These are phyloP conservation scores for Themeda triandra DNA, from an alignment of 176 grass and related monocot genomes.

Conservation along the genomic window DNA sequence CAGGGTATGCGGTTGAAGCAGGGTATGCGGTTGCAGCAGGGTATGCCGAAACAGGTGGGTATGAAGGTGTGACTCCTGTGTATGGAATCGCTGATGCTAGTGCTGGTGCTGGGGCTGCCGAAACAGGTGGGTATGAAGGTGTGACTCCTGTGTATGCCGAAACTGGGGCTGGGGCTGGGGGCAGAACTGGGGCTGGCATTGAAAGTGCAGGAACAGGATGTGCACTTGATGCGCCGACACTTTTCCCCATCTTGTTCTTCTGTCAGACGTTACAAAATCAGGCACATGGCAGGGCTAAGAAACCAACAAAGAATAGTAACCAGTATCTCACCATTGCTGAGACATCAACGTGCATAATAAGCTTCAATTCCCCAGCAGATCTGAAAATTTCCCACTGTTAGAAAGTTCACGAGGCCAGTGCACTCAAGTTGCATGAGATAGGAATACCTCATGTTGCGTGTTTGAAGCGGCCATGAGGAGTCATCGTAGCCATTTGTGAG, in stretches of 20 bases:
- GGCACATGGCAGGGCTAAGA: not conserved
- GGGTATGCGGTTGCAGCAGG: conserved; percentile 12
- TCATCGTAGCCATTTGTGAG: conserved; percentile 77
- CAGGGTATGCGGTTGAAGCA: no score
- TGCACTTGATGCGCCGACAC: not conserved
- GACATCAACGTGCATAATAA: conserved; percentile 81
- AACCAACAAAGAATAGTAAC: not conserved
- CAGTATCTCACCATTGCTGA: conserved; percentile 51
- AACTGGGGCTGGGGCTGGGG: not conserved
- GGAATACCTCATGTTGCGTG: conserved; percentile 50
- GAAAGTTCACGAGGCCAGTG: conserved; percentile 21
- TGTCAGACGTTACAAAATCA: not conserved
- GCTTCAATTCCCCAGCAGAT: conserved; percentile 65
- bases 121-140: no score
- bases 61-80: conserved; percentile 14
- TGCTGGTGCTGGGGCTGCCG: not conserved
- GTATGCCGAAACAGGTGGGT: conserved; percentile 33
- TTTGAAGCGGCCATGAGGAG: conserved; percentile 69
- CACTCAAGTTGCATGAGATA: conserved; percentile 1
- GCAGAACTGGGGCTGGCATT: not conserved
- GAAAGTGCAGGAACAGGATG: conserved; percentile 18
- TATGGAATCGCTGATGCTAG: conserved; percentile 27
- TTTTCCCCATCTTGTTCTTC: conserved; percentile 41
- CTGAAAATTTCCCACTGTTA: conserved; percentile 33
- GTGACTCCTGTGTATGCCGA: no score